These are phyloP conservation scores for Brassica cretica DNA, from an alignment of 345 rosid species.

Conservation along the genomic window DNA sequence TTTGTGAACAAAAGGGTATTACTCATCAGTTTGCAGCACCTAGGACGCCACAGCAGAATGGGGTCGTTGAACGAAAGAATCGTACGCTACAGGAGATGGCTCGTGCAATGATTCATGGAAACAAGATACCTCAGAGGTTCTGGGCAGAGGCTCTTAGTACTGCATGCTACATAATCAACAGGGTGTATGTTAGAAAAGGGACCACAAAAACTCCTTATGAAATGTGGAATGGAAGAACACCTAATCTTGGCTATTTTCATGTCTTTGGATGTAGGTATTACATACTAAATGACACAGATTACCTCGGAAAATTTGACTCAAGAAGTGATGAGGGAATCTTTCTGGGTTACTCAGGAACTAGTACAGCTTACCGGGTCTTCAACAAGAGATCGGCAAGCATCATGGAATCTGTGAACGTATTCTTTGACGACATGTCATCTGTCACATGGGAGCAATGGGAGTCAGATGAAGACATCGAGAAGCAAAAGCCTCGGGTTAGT, in stretches of 20 bases:
- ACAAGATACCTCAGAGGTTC: neutral
- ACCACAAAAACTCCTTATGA: neutral
- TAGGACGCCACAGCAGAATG: neutral
- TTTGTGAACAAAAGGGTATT: neutral
- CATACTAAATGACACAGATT: neutral
- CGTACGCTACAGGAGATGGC: neutral
- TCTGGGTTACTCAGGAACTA: neutral
- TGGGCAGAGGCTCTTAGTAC: neutral
- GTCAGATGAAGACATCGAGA: too few relatives aligned
- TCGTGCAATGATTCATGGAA: neutral
- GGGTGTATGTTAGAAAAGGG: neutral
- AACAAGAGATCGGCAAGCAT: neutral
- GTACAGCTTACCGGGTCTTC: neutral
- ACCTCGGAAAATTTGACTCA: neutral
- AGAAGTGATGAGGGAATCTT: neutral
- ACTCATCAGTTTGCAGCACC: neutral
- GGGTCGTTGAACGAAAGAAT: neutral
- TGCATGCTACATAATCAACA: neutral
- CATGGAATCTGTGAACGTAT: neutral
- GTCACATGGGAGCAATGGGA: too few relatives aligned
- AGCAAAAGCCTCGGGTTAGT: too few relatives aligned
- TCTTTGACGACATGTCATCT: neutral
- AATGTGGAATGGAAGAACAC: neutral
- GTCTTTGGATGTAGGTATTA: neutral
- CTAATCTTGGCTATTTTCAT: neutral